phyloP scores from a whole-genome alignment of 2,329 filamentous ascomycete species.

The Blastomyces percursus region DNA sequence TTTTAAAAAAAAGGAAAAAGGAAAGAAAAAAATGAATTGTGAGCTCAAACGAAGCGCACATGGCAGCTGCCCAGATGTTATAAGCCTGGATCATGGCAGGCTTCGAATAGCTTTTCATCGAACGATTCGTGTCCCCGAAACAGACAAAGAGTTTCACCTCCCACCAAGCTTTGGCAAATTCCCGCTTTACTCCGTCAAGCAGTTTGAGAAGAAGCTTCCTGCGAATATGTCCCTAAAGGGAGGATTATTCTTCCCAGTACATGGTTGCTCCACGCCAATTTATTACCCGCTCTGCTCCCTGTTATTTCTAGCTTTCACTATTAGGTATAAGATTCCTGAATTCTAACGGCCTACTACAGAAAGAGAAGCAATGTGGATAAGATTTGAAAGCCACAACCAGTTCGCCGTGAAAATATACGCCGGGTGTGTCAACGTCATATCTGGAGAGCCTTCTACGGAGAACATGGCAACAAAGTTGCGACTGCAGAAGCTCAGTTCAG shows the following conservation, averaged over 20 bases:
- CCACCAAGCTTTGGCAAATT: slow-evolving; percentile 32
- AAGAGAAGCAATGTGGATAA: slow-evolving; percentile 37
- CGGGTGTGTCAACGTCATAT: slow-evolving; percentile 35
- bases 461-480: slow-evolving; percentile 16
- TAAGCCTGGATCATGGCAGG: not conserved
- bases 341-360: slow-evolving; percentile 14
- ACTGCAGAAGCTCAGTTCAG: slow-evolving; percentile 11
- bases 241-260: slow-evolving; percentile 40
- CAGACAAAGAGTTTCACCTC: slow-evolving; percentile 21
- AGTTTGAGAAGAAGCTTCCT: slow-evolving; percentile 27
- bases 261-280: slow-evolving; percentile 17
- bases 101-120: slow-evolving; percentile 31
- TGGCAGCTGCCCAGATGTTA: not conserved
- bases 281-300: slow-evolving; percentile 3
- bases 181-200: slow-evolving; percentile 28
- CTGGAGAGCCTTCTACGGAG: slow-evolving; percentile 24
- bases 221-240: slow-evolving; percentile 29
- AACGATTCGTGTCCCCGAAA: slow-evolving; percentile 37
- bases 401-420: slow-evolving; percentile 34
- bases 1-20: not conserved
- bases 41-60: not conserved
- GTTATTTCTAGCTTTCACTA: not conserved
- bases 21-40: not conserved
- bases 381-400: slow-evolving; percentile 17
- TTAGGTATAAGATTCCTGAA: not conserved